phyloP scores from a whole-genome alignment of 805 yeast species.

The Starmerella cellae region DNA sequence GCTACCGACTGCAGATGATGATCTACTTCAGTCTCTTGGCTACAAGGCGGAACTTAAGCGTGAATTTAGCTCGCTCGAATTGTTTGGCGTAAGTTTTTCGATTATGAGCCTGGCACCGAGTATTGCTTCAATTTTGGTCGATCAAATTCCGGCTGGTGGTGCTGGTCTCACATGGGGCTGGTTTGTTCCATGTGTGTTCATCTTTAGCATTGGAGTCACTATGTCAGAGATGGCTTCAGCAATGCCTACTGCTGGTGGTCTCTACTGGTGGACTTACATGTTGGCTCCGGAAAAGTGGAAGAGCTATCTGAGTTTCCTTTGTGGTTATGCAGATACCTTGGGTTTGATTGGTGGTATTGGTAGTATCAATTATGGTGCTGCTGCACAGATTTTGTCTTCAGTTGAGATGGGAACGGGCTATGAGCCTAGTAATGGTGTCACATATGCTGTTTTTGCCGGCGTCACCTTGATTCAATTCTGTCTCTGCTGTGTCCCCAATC shows the following conservation, averaged over 20 bases:
- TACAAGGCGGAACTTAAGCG: constrained; percentile 57
- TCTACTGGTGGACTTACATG: constrained; percentile 55
- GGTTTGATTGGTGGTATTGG: constrained; percentile 57
- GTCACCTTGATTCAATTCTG: constrained; percentile 40
- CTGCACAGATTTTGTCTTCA: constrained; percentile 39
- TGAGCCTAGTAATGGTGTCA: constrained; percentile 38
- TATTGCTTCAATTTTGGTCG: constrained; percentile 41
- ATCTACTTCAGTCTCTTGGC: constrained; percentile 39
- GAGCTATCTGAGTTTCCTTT: constrained; percentile 44
- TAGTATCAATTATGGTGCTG: constrained; percentile 57
- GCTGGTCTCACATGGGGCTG: constrained; percentile 63
- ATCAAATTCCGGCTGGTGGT: constrained; percentile 50
- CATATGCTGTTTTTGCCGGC: constrained; percentile 56
- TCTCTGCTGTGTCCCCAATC: constrained; percentile 45
- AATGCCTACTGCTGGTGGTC: constrained; percentile 65
- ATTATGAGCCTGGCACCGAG: constrained; percentile 56
- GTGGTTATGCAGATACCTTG: constrained; percentile 55
- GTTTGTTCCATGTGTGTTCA: constrained; percentile 45
- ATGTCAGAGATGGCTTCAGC: constrained; percentile 58
- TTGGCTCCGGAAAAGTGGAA: constrained; percentile 41
- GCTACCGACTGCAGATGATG: constrained; percentile 22
- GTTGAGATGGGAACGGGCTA: constrained; percentile 35
- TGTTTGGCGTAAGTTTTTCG: constrained; percentile 58
- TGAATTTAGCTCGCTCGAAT: constrained; percentile 46
- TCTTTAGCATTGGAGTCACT: constrained; percentile 42